Evolutionary conservation across 2,329 filamentous ascomycete species (phyloP).

Genomic region (Tricladium varicosporioides): DNA sequence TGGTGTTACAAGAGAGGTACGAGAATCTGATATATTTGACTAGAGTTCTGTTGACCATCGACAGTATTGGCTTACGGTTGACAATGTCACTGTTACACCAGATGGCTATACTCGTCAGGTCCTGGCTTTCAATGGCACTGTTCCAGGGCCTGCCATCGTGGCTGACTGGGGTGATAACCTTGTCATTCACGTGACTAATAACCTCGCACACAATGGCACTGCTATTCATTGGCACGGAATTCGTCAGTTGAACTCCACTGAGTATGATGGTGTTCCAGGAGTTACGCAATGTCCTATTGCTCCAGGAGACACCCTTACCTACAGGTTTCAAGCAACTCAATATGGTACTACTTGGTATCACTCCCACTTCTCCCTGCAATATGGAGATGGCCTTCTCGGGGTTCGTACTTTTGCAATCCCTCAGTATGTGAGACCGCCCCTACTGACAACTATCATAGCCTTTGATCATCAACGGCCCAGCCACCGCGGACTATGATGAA

Average conservation of each 20-base stretch:
- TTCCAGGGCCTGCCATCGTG: conserved; percentile 40
- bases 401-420: neutral
- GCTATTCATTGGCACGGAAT: conserved; percentile 52
- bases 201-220: conserved; percentile 43
- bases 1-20: conserved; percentile 34
- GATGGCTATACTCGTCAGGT: conserved; percentile 52
- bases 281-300: conserved; percentile 66
- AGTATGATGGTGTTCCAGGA: conserved; percentile 40
- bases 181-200: conserved; percentile 37
- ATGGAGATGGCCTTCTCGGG: conserved; percentile 39
- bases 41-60: conserved; percentile 3
- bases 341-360: conserved; percentile 35
- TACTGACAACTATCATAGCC: conserved; percentile 25
- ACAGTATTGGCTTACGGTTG: conserved; percentile 29
- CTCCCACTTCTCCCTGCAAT: conserved; percentile 28
- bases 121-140: conserved; percentile 39
- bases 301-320: conserved; percentile 47
- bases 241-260: conserved; percentile 39
- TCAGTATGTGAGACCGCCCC: too few species aligned
- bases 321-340: conserved; percentile 35
- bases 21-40: neutral
- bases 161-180: conserved; percentile 34
- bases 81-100: conserved; percentile 32
- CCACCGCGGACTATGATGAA: conserved; percentile 56
- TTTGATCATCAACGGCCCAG: conserved; percentile 60